Conservation (phyloP, 129 eudicot genomes). For the Mikania micrantha region DNA sequence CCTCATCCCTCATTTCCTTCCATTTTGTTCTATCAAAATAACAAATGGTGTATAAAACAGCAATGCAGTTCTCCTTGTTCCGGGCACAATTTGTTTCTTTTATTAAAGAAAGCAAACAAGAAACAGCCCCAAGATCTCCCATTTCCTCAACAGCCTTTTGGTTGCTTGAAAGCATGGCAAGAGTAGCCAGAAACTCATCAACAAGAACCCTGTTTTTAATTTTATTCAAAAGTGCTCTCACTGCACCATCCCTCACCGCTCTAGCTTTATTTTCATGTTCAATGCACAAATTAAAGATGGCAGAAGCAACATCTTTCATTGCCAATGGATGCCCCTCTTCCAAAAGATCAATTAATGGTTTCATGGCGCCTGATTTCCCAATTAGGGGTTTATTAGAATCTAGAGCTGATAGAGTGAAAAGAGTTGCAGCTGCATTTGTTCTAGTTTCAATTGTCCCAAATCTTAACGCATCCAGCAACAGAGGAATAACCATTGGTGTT, state of each 20-base stretch:
- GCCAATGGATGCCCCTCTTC: slow-evolving; percentile 82
- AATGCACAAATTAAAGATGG: slow-evolving; percentile 77
- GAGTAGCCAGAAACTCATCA: slow-evolving; percentile 75
- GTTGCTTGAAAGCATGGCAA: slow-evolving; percentile 83
- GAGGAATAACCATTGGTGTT: slow-evolving; percentile 64
- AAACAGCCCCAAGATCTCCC: slow-evolving; percentile 73
- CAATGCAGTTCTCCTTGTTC: slow-evolving; percentile 79
- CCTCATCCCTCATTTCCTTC: slow-evolving; percentile 88
- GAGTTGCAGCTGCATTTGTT: slow-evolving; percentile 90
- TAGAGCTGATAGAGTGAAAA: slow-evolving; percentile 84
- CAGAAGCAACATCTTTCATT: slow-evolving; percentile 90
- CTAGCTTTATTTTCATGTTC: slow-evolving; percentile 74
- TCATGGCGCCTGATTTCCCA: slow-evolving; percentile 73
- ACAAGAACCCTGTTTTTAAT: slow-evolving; percentile 46
- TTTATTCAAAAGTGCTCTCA: slow-evolving; percentile 63
- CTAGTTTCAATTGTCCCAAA: slow-evolving; percentile 68
- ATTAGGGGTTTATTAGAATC: slow-evolving; percentile 79
- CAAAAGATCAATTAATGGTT: slow-evolving; percentile 67
- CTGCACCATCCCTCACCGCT: slow-evolving; percentile 86
- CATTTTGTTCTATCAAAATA: slow-evolving; percentile 65
- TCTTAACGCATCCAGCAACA: slow-evolving; percentile 62
- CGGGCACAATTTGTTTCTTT: slow-evolving; percentile 72
- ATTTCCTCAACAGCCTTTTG: slow-evolving; percentile 80
- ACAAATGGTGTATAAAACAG: slow-evolving; percentile 62
- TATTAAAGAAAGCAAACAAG: slow-evolving; percentile 60